Base-by-base conservation (phyloP, 345 rosid genomes). In the Melaleuca alternifolia region DNA sequence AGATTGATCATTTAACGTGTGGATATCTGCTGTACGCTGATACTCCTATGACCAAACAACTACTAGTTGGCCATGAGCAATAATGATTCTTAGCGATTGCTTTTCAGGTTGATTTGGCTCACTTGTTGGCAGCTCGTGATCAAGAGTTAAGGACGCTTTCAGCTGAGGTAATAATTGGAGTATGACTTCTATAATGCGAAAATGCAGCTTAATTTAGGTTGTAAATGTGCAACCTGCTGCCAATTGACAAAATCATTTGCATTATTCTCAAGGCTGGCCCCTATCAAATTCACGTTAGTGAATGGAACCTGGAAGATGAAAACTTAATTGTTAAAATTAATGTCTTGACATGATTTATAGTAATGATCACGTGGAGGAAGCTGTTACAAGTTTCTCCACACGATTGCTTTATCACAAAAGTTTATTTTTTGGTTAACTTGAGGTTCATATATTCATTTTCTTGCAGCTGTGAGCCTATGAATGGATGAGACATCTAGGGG, bases 81-180 rank as follows among this genome's bases (percentile, higher is more conserved):
- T 16, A 37, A 24, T 83, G 30, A 84, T 41, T 71, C 82, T 71
- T 21, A 41, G 76, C 51, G 46, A 79, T 51, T n/a, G 57, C 83
- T 89, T 91, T 91, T 81, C 92, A 96, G 99, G 98, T 94, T 88
- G 99, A 96, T 94, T 96, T 96, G 33, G 99, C 98, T 85, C 98
- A 96, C 89, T 88, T 96, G 82, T 92, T 96, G 90, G 96, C 97
- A 86, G 97, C 98, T 87, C 97, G 98, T 85, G 98, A 96, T 90
- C 99, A 96, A 88, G 99, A 96, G 87, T 89, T 96, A 79, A 91
- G 99, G 90, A 96, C 97, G 75, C 92, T 95, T 91, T 93, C 97
- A 85, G 99, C 99, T 75, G 99, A 96, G 96, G 98, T 94, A 92
- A 89, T 77, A 24, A 71, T 37, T 0, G 4, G 48, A 71, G 48